Evolutionary conservation across 208 protist species (phyloP).

Genomic region (Borovskyia barvae): DNA sequence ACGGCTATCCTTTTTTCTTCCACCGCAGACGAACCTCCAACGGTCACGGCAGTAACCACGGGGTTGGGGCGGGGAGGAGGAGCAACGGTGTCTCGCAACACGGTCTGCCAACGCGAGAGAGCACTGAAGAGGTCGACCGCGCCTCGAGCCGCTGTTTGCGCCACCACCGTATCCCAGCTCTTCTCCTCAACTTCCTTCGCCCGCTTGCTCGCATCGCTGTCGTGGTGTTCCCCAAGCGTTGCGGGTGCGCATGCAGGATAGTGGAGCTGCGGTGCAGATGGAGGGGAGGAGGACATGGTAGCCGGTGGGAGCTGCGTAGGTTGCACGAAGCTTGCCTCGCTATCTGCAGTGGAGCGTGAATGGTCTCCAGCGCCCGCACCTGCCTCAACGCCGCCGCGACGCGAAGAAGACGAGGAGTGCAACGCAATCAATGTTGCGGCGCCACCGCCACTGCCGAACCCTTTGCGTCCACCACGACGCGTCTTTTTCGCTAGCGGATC

Average conservation of each 20-base stretch:
- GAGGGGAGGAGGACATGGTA: too few relatives aligned
- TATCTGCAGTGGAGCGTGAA: too few relatives aligned
- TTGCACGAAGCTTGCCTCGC: too few relatives aligned
- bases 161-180: background rate
- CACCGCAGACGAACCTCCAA: too few relatives aligned
- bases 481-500: background rate
- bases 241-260: too few relatives aligned
- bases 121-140: constrained; percentile 37
- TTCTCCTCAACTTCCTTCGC: too few relatives aligned
- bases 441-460: background rate
- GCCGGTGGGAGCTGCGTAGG: too few relatives aligned
- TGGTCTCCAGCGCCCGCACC: background rate
- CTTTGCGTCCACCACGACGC: background rate
- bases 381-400: background rate
- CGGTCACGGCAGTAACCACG: too few relatives aligned
- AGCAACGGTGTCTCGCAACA: constrained; percentile 28
- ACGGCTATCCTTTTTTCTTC: too few relatives aligned
- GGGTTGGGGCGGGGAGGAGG: constrained; percentile 36
- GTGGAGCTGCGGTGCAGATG: too few relatives aligned
- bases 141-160: background rate
- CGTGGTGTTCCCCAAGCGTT: too few relatives aligned
- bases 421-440: background rate
- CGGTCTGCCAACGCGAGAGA: constrained; percentile 38
- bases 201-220: too few relatives aligned
- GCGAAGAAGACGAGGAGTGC: background rate